Evolutionary conservation across 2,329 filamentous ascomycete genomes (phyloP), one percentile per base, ranked within the genome.

Genomic region (Xylariaceae sp.): DNA sequence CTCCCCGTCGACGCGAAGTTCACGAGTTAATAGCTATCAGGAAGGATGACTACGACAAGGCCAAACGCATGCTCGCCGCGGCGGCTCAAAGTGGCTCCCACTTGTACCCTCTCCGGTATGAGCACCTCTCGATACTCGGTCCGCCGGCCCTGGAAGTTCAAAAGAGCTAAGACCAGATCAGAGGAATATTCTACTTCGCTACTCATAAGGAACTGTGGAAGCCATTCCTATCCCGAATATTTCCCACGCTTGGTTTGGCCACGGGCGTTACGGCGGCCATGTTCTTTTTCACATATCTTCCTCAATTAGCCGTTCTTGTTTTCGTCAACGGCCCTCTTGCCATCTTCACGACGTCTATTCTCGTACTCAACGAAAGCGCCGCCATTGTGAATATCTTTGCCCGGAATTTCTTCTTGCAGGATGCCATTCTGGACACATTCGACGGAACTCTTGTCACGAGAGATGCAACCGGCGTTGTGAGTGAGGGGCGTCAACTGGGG

Each of bases 211-310:
- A 75, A 6, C 68, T 86, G 43, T 85, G 82, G 82, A 77, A 77
- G 63, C 83, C 83, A 1, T 77, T 85, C 41, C 60, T 78, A 36
- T 79, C 76, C 6, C 77, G 77, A 55, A 68, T 86, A 42, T 68
- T 75, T 1, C 80, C 81, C 2, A 90, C 86, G 26, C 62, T 95
- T 47, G 78, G 80, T 1, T 79, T 96, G 2, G 90, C 88, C 13
- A 70, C 85, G 9, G 80, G 82, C 42, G 85, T 96, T 43, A 85
- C 92, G 1, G 76, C 77, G 10, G 77, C 81, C 70, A 95, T 96
- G 89, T 96, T 97, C 72, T 75, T 87, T 62, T 85, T 96, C 68
- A 88, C 91, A 46, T 96, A 96, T 69, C 67, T 85, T 8, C 92
- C 92, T 0, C 92, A 96, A 74, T 81, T 90, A 21, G 88, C 90